These are phyloP conservation scores for Diplodia intermedia DNA, from an alignment of 2,329 filamentous ascomycete species.

Conservation along the genomic window DNA sequence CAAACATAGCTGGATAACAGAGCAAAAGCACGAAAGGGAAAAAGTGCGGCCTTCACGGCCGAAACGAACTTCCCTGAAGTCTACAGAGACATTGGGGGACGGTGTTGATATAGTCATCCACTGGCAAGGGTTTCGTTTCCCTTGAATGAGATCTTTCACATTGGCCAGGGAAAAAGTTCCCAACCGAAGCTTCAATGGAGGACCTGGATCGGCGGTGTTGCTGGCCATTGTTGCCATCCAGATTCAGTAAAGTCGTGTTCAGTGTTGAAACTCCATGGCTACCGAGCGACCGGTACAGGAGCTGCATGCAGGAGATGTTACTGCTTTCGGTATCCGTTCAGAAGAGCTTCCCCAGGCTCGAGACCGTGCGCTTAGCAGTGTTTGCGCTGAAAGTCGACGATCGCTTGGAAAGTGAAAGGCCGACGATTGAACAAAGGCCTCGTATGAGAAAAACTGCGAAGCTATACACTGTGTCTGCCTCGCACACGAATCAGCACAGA, in stretches of 20 bases:
- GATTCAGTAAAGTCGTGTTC: neutral
- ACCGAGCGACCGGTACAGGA: neutral
- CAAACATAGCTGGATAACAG: constrained; percentile 5
- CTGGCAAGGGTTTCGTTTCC: too few species aligned
- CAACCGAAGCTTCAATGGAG: neutral
- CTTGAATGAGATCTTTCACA: constrained; percentile 1
- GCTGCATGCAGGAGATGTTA: neutral
- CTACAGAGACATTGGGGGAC: neutral
- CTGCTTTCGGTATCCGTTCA: neutral
- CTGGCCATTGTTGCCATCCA: neutral
- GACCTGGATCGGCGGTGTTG: neutral
- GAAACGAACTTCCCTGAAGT: neutral
- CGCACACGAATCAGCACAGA: neutral
- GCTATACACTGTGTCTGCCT: neutral
- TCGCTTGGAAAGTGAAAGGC: neutral
- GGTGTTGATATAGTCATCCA: neutral
- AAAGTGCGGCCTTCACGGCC: constrained; percentile 3
- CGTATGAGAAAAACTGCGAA: neutral
- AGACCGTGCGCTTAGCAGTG: neutral
- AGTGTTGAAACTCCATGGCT: neutral
- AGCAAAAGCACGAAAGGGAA: neutral
- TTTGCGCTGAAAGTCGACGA: neutral
- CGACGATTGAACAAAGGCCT: neutral
- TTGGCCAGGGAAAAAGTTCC: neutral
- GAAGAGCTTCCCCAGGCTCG: neutral